These are phyloP conservation scores for Aspergillus bombycis DNA, from an alignment of 2,329 filamentous ascomycete genomes.

Conservation along the genomic window DNA sequence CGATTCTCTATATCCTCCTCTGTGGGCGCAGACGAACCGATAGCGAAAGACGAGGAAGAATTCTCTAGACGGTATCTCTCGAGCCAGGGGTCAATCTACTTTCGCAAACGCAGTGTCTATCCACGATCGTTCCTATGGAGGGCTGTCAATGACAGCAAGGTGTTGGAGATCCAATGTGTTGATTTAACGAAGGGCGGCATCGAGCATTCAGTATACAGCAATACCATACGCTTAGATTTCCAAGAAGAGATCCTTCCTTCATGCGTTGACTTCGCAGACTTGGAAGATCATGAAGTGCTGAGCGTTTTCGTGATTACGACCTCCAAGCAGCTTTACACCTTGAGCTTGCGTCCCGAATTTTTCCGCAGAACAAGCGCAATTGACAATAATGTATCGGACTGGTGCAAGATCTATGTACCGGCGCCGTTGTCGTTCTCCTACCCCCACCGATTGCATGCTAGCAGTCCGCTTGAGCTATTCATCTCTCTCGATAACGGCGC, in stretches of 20 bases:
- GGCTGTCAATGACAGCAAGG: conserved; percentile 75
- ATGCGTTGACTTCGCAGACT: conserved; percentile 82
- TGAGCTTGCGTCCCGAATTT: conserved; percentile 80
- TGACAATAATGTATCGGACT: conserved; percentile 73
- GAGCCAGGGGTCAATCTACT: conserved; percentile 79
- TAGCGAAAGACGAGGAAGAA: conserved; percentile 63
- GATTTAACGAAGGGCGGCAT: conserved; percentile 74
- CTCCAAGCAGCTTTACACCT: conserved; percentile 77
- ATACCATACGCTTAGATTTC: conserved; percentile 79
- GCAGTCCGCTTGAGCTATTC: conserved; percentile 73
- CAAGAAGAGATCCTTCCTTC: conserved; percentile 71
- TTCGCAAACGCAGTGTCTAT: conserved; percentile 72
- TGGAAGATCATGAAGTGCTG: conserved; percentile 74
- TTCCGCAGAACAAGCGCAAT: conserved; percentile 72
- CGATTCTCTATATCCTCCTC: conserved; percentile 51
- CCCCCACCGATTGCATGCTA: conserved; percentile 78
- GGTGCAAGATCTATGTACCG: conserved; percentile 74
- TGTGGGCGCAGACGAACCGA: conserved; percentile 41
- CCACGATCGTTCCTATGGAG: conserved; percentile 92
- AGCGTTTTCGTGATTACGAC: conserved; percentile 79
- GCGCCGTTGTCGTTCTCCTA: conserved; percentile 76
- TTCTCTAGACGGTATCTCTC: conserved; percentile 77
- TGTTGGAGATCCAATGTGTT: conserved; percentile 79
- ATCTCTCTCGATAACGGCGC: conserved; percentile 62
- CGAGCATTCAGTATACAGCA: conserved; percentile 66